Base-by-base conservation (phyloP, 108 stramenopile genomes). In the Bacterosira constricta region DNA sequence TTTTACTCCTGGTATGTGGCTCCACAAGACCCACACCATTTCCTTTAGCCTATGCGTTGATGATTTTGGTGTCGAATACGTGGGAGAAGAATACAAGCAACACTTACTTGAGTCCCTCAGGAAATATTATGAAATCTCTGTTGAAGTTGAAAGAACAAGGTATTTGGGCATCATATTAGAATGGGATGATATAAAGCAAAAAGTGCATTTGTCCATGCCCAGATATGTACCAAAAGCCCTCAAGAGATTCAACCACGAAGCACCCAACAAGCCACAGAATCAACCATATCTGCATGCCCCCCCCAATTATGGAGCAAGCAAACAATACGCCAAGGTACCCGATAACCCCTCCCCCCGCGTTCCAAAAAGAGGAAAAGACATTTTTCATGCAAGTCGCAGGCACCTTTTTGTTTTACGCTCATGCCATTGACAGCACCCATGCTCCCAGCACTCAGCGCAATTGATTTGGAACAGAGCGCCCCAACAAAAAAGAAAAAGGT, bases 31-130 rank as follows among this genome's bases (percentile, higher is more conserved):
- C 6, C 53, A 44, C 13, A 13, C 42, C 13, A 44, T 44, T 17
- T 17, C 13, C 2, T 44, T 44, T 44, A 17, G 13, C 4, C 42
- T 44, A 5, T 13, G 80, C 7, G 86, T 86, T 35, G 80, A 86
- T 36, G 80, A 86, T 62, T 83, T 86, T 54, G 83, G 76, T 27
- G 49, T 86, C 55, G 63, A 82, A 71, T 83, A 83, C 69, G 31
- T 38, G 60, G 61, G 63, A 35, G 41, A 2, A 78, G 74, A 1
- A 36, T 13, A 44, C 17, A 17, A 17, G 42, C n/a, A 44, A 2
- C 42, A 44, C 42, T 6, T 44, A 13, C n/a, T n/a, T n/a, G n/a
- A n/a, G n/a, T n/a, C n/a, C n/a, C n/a, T n/a, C n/a, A n/a, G n/a
- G n/a, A n/a, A n/a, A n/a, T n/a, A n/a, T n/a, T n/a, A n/a, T n/a